Base-by-base conservation (phyloP, 805 yeast species). In the Yarrowia alimentaria region DNA sequence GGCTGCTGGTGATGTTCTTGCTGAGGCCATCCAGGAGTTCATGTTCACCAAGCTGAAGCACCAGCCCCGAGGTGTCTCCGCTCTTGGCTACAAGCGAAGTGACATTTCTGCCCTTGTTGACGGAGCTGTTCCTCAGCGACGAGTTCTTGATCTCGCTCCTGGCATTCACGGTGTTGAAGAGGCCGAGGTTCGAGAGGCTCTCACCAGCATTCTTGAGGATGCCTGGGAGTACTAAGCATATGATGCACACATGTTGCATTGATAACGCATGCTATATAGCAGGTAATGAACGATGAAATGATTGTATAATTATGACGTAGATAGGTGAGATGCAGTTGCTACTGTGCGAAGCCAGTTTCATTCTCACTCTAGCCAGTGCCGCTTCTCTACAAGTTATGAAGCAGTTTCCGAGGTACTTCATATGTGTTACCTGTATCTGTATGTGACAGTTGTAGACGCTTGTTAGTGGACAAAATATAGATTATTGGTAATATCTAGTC, bases 81-180 rank as follows among this genome's bases (percentile, higher is more conserved):
- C 56, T 26, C 61, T 68, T 8, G 72, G 72, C 5, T 68, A 63
- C 55, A 40, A 54, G n/a, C 28, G 54, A 12, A 54, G 57, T 18
- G 70, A 68, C 54, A 52, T 68, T 29, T 65, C 63, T n/a, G 54
- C 53, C n/a, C 60, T 68, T n/a, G 70, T 68, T 6, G 58, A 62
- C 18, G 72, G 72, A 1, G 68, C 72, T 4, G 52, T 68, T 35
- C 72, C 72, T 12, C 72, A 68, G 54, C 60, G 64, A 24, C 61
- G 72, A 13, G 71, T 68, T n/a, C 59, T 68, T 40, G 64, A 58
- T 51, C 57, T 68, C 20, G 70, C 69, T 7, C 69, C 69, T 0
- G 55, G 57, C 9, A 59, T 63, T 21, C 61, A 64, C 33, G 49
- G 50, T 5, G 55, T 58, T n/a, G 65, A 58, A 18, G 64, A 62